Base-by-base conservation (phyloP, 345 rosid genomes). In the Arabis hirsuta region DNA sequence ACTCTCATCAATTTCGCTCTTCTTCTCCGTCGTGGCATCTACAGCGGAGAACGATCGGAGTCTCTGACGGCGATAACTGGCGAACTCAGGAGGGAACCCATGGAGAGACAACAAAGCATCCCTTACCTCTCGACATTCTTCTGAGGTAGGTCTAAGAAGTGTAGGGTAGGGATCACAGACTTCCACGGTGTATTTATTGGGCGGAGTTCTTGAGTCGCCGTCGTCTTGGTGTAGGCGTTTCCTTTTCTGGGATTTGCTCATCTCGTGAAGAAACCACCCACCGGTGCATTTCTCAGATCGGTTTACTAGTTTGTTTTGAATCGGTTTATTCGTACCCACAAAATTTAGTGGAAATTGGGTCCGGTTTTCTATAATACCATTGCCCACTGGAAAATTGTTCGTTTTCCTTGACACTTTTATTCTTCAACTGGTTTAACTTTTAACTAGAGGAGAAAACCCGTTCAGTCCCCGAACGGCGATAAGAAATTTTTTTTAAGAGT, bases 61-160 rank as follows among this genome's bases (percentile, higher is more conserved):
- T 73, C 98, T 84, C 62, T 54, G 84, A 19, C 71, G 41, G 59
- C 95, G 91, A 78, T 89, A 87, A 39, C 14, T 60, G 5, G 66
- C 71, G 36, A 78, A 78, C 42, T 73, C 81, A 9, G 77, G 42
- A 39, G 81, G 78, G 41, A 78, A 73, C 1, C 81, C 81, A 38
- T 73, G 78, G 66, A 54, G 64, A 61, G 77, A 72, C 42, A 78
- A 55, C 69, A 78, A 13, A 55, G 68, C 63, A 9, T 78, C 81
- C 32, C 73, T 66, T 36, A 78, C 65, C 42, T 62, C 77, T 59
- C 51, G 64, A 29, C 81, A 78, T 36, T 78, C 73, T 16, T 60
- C 60, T 22, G 65, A 12, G 3, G 70, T 66, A 10, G 77, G 81
- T 51, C 22, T 44, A 6, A 53, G 39, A 19, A 59, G 69, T 11